Base-by-base conservation (phyloP, 805 yeast species). In the Ogataea saltuana region DNA sequence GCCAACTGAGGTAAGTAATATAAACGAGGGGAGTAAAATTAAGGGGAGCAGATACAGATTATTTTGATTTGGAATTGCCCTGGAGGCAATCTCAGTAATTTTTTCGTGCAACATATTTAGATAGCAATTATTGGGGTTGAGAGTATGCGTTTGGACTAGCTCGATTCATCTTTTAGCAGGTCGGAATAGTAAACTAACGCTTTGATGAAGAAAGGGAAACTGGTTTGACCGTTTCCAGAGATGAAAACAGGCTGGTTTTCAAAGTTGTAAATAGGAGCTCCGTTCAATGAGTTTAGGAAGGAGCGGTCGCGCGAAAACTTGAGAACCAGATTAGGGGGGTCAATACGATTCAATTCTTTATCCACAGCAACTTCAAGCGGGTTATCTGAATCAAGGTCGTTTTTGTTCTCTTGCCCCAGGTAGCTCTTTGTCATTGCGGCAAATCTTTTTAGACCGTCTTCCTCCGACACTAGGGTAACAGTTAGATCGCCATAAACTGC, bases 301-400 rank as follows among this genome's bases (percentile, higher is more conserved):
- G 48, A 39, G 17, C 53, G 42, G 12, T 38, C 30, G 15, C 50
- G 44, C 6, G 53, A 43, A 36, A 51, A 46, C 27, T 53, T 48
- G 20, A 55, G n/a, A n/a, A 54, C 46, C 27, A 56, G 35, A 9
- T 51, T 53, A 4, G 58, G 58, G 3, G 52, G 22, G 4, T 46
- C 50, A n/a, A 47, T 31, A 3, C 35, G 42, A 6, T 33, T 39
- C 6, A 55, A 38, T 21, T 48, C 48, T 16, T 27, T 33, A 18
- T 53, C 52, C 10, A 53, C 46, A 16, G 25, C 27, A n/a, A 47
- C 21, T 10, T 34, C 45, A 19, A 46, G 19, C 4, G 44, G 33
- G 5, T n/a, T 16, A 6, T 33, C 20, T 13, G 18, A 15, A n/a
- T 20, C 37, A 11, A n/a, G 19, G 23, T 13, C 21, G 8, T 13